phyloP scores from a whole-genome alignment of 2,329 filamentous ascomycete species.

The Diaporthe sp. region DNA sequence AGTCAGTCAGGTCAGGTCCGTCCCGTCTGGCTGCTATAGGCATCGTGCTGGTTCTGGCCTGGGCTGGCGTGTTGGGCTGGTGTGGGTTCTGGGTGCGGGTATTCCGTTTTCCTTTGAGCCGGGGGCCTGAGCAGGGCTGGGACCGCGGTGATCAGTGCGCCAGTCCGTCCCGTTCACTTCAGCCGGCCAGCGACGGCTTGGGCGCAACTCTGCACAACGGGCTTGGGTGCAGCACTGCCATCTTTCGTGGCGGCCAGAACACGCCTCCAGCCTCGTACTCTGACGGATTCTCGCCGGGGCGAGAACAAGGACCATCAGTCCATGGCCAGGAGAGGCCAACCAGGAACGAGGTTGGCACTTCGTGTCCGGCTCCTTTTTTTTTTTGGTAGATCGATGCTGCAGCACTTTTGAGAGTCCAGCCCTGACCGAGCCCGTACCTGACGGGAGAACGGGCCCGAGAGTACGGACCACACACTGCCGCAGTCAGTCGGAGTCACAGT shows the following conservation, averaged over 20 bases:
- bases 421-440: neutral
- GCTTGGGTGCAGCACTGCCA: constrained; percentile 2
- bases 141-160: constrained; percentile 19
- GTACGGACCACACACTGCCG: constrained; percentile 19
- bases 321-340: neutral
- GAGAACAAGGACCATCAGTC: neutral
- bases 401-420: neutral
- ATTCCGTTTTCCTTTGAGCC: constrained; percentile 29
- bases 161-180: neutral
- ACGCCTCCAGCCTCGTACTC: constrained; percentile 20
- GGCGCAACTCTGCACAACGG: neutral
- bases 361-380: neutral
- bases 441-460: constrained; percentile 1
- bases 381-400: neutral
- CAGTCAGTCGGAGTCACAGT: neutral
- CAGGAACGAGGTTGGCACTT: neutral
- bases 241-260: constrained; percentile 11
- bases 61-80: neutral
- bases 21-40: constrained; percentile 10
- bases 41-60: constrained; percentile 10
- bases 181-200: constrained; percentile 15
- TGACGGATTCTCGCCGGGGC: neutral
- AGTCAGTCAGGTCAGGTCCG: neutral
- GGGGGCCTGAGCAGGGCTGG: neutral
- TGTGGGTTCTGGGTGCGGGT: constrained; percentile 10